These are phyloP conservation scores for Magnolia kwangsiensis DNA, from an alignment of 164 flowering plant species.

Conservation along the genomic window DNA sequence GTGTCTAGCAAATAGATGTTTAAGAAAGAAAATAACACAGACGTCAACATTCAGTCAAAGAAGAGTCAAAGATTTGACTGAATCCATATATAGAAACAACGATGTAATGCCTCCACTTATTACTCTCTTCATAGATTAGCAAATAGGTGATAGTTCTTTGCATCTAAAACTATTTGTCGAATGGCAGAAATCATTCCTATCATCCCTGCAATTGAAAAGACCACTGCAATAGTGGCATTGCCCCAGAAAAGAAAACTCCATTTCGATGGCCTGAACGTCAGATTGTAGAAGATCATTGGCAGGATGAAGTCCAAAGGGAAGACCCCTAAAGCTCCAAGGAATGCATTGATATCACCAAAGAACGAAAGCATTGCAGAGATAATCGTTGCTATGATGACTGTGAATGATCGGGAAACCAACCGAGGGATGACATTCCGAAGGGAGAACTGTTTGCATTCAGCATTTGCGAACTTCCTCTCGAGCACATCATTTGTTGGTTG, in stretches of 20 bases:
- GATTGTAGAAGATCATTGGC: slow-evolving; percentile 73
- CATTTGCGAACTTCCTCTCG: slow-evolving; percentile 50
- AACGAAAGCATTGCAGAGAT: slow-evolving; percentile 89
- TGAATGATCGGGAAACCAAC: slow-evolving; percentile 45
- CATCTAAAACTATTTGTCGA: slow-evolving; percentile 69
- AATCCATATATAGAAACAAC: too few species aligned
- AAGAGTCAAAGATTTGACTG: too few species aligned
- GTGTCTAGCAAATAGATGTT: too few species aligned
- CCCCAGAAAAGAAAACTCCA: slow-evolving; percentile 45
- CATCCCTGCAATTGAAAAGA: slow-evolving; percentile 44
- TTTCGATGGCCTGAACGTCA: slow-evolving; percentile 67
- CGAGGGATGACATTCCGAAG: slow-evolving; percentile 63
- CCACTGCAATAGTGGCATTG: slow-evolving; percentile 43
- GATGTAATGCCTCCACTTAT: too few species aligned
- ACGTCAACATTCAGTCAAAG: too few species aligned
- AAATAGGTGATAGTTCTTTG: slow-evolving; percentile 52
- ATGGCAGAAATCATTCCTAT: slow-evolving; percentile 66
- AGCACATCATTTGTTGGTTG: slow-evolving; percentile 83
- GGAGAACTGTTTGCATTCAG: slow-evolving; percentile 49
- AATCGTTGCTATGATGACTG: slow-evolving; percentile 50
- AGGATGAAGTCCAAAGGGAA: slow-evolving; percentile 72
- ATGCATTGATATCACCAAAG: slow-evolving; percentile 75
- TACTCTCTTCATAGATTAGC: slow-evolving; percentile 47
- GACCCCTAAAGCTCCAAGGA: slow-evolving; percentile 78
- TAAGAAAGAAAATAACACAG: too few species aligned